Conservation (phyloP, 1,284 basidiomycete species). For the Austroboletus novae-zelandiae region DNA sequence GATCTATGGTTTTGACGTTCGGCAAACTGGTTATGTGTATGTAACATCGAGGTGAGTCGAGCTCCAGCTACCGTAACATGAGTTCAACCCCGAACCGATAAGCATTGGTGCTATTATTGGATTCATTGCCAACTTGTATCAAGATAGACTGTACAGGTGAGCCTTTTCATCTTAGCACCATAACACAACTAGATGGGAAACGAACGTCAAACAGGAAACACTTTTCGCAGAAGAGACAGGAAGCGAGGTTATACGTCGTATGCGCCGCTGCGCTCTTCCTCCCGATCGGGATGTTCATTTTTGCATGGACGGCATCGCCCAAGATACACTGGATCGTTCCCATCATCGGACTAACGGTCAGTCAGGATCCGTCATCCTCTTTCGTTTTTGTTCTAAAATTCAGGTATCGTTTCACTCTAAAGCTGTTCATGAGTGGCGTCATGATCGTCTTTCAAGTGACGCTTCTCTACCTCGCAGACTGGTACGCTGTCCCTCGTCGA, state of each 20-base stretch:
- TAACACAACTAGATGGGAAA: background rate
- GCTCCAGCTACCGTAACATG: background rate
- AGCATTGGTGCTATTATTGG: constrained; percentile 67
- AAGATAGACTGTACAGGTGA: constrained; percentile 66
- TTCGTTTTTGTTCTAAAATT: background rate
- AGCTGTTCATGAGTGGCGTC: constrained; percentile 54
- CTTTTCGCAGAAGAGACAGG: constrained; percentile 47
- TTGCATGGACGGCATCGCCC: constrained; percentile 40
- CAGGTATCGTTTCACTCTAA: background rate
- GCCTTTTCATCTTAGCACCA: constrained; percentile 15
- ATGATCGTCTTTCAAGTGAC: constrained; percentile 63
- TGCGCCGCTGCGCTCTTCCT: constrained; percentile 53
- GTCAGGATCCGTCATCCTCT: background rate
- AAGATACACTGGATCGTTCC: constrained; percentile 42
- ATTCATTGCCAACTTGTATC: constrained; percentile 55
- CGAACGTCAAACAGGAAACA: constrained; percentile 12
- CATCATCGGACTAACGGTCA: constrained; percentile 41
- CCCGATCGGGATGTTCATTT: constrained; percentile 51
- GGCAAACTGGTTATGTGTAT: constrained; percentile 64
- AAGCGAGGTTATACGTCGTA: constrained; percentile 58
- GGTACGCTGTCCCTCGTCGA: constrained; percentile 38
- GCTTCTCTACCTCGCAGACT: constrained; percentile 72
- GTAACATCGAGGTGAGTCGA: constrained; percentile 52
- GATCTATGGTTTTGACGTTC: constrained; percentile 66
- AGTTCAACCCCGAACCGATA: background rate